These are phyloP conservation scores for Hygrophila difformis DNA, from an alignment of 257 asterid genomes.

Conservation along the genomic window DNA sequence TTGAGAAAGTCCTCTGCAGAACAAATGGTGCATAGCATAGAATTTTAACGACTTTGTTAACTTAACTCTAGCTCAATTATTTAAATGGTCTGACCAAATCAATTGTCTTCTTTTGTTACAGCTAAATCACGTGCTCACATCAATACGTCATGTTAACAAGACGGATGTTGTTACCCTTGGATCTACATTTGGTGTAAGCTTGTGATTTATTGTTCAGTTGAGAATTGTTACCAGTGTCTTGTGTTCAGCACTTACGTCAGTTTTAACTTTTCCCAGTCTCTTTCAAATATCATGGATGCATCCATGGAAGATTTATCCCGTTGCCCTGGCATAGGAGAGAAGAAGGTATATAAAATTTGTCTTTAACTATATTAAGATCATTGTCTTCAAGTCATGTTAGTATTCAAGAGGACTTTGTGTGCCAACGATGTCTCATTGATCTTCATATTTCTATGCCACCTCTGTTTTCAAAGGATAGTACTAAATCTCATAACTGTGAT, in stretches of 20 bases:
- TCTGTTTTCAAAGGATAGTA: too few relatives aligned
- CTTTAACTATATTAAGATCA: too few relatives aligned
- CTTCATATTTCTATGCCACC: too few relatives aligned
- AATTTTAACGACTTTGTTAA: not conserved
- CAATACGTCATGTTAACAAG: conserved; percentile 93
- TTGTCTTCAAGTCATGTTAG: too few relatives aligned
- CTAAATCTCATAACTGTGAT: too few relatives aligned
- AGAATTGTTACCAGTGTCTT: not conserved
- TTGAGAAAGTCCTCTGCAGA: conserved; percentile 10
- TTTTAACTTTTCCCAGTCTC: conserved; percentile 46
- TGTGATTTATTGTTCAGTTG: not conserved
- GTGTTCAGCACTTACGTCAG: conserved; percentile 4
- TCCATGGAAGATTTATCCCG: conserved; percentile 98
- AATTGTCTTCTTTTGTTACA: conserved; percentile 17
- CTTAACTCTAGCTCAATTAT: not conserved
- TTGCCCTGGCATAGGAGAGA: conserved; percentile 98
- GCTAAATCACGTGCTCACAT: conserved; percentile 84
- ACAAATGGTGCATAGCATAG: not conserved
- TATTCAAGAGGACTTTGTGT: too few relatives aligned
- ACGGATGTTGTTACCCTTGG: conserved; percentile 98
- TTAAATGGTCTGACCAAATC: conserved; percentile 12
- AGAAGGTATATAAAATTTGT: too few relatives aligned
- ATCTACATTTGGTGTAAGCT: conserved; percentile 88
- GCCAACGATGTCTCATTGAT: too few relatives aligned
- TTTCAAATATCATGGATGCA: conserved; percentile 85